Evolutionary conservation across 805 yeast genomes (phyloP).

Genomic region (Saturnispora ahearnii): DNA sequence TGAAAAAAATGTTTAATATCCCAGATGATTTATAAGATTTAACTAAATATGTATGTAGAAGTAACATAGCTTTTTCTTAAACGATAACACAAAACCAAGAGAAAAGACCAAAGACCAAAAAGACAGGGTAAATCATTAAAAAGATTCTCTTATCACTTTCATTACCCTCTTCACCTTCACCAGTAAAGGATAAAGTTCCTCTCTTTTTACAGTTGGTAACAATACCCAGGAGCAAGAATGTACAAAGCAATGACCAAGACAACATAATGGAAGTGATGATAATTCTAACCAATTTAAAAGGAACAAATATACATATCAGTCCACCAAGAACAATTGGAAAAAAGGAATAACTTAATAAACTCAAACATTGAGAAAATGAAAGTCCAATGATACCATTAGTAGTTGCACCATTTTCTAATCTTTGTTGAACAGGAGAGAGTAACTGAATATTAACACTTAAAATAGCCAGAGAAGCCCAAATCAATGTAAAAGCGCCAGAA

Average conservation of each 20-base stretch:
- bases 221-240: conserved; percentile 42
- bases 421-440: conserved; percentile 37
- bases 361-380: conserved; percentile 46
- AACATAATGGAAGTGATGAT: conserved; percentile 33
- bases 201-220: conserved; percentile 26
- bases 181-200: conserved; percentile 13
- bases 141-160: conserved; percentile 46
- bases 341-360: conserved; percentile 47
- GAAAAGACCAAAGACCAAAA: conserved; percentile 41
- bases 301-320: conserved; percentile 34
- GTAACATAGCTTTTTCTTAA: background rate
- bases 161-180: conserved; percentile 25
- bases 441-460: conserved; percentile 47
- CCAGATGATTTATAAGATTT: conserved; percentile 33
- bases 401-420: conserved; percentile 20
- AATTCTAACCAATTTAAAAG: conserved; percentile 36
- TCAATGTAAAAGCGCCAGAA: conserved; percentile 44
- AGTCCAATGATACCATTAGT: conserved; percentile 31
- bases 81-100: conserved; percentile 49
- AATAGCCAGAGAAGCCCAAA: conserved; percentile 41
- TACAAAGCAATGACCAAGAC: conserved; percentile 45
- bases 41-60: background rate
- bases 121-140: conserved; percentile 46
- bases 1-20: conserved; percentile 33
- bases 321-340: conserved; percentile 47